These are phyloP conservation scores for Magnaporthiopsis incrustans DNA, from an alignment of 2,329 filamentous ascomycete species.

Conservation along the genomic window DNA sequence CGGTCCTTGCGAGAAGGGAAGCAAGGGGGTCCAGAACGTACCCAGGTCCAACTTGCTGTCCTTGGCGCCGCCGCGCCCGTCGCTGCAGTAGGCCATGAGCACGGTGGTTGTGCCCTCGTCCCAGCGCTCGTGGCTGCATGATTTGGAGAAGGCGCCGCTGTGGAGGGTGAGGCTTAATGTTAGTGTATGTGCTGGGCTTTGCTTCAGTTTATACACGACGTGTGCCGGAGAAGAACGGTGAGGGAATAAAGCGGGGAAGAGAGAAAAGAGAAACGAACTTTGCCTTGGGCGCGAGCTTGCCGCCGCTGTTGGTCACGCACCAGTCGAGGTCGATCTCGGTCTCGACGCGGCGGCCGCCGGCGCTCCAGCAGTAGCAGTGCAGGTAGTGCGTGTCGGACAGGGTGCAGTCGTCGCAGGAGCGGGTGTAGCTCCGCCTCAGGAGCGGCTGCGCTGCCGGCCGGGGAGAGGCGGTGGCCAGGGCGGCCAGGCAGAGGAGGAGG, in stretches of 20 bases:
- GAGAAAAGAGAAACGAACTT: slow-evolving; percentile 3
- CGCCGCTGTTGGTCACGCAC: slow-evolving; percentile 6
- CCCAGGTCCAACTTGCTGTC: slow-evolving; percentile 2
- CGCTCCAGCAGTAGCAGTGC: slow-evolving; percentile 2
- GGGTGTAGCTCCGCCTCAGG: slow-evolving; percentile 1
- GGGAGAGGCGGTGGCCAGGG: neutral
- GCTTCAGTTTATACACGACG: too few species aligned
- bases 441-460: neutral
- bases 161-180: too few species aligned
- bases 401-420: slow-evolving; percentile 1
- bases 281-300: neutral
- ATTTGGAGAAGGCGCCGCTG: slow-evolving; percentile 3
- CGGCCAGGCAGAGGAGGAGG: neutral
- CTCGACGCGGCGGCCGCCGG: slow-evolving; percentile 1
- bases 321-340: slow-evolving; percentile 6
- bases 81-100: neutral
- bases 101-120: neutral
- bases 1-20: neutral
- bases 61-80: neutral
- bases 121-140: slow-evolving; percentile 3
- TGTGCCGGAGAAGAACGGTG: too few species aligned
- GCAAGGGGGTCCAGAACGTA: neutral
- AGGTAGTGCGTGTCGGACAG: slow-evolving; percentile 4
- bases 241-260: too few species aligned
- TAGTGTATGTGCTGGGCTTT: too few species aligned